Percentiles rank a stretch among this genome's conserved stretches.
phyloP scores from a whole-genome alignment of 2,329 filamentous ascomycete genomes.

The Cercospora sesami region DNA sequence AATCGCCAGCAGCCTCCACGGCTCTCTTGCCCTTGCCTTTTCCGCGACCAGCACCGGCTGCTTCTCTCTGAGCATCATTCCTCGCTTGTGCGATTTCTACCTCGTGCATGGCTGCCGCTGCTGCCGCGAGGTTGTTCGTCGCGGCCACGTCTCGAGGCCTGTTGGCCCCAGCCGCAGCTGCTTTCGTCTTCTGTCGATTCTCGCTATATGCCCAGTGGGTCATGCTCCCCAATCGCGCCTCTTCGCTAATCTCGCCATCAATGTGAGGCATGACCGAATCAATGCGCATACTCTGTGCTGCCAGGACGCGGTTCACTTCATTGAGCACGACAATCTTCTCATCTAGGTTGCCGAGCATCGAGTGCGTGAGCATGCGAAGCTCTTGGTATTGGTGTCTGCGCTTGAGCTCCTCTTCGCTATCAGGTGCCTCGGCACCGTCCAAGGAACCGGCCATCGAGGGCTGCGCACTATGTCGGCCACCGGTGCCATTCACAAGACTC shows the following conservation, averaged over 20 bases:
- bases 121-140: slow-evolving; percentile 66
- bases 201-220: slow-evolving; percentile 96
- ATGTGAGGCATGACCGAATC: slow-evolving; percentile 86
- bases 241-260: slow-evolving; percentile 86
- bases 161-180: slow-evolving; percentile 63
- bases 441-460: slow-evolving; percentile 31
- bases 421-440: slow-evolving; percentile 30
- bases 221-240: slow-evolving; percentile 86
- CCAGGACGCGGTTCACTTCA: slow-evolving; percentile 85
- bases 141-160: slow-evolving; percentile 76
- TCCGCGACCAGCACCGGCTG: slow-evolving; percentile 53
- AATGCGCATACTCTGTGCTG: slow-evolving; percentile 79
- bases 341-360: slow-evolving; percentile 86
- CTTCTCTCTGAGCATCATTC: slow-evolving; percentile 72
- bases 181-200: slow-evolving; percentile 60
- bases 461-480: slow-evolving; percentile 29
- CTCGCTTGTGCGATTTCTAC: slow-evolving; percentile 77
- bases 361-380: slow-evolving; percentile 73
- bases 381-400: slow-evolving; percentile 60
- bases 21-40: slow-evolving; percentile 65
- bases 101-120: slow-evolving; percentile 73
- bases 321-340: slow-evolving; percentile 97
- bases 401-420: slow-evolving; percentile 52
- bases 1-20: slow-evolving; percentile 65
- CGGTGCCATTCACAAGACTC: slow-evolving; percentile 42